These are phyloP conservation scores for Gossypium trilobum DNA, from an alignment of 441 rosid genomes.

Conservation along the genomic window DNA sequence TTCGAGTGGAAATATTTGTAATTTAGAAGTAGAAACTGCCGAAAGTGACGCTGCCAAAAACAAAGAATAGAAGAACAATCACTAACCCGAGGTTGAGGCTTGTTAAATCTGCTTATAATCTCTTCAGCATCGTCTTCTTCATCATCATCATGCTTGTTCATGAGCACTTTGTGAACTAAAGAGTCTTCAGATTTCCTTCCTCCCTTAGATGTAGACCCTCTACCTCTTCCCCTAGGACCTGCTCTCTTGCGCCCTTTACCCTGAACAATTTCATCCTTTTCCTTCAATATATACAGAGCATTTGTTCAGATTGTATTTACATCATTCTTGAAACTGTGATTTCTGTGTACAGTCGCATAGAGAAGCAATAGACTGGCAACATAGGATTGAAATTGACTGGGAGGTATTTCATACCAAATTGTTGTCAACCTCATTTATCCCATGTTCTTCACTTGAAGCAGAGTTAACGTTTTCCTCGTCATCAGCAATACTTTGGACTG, in stretches of 20 bases:
- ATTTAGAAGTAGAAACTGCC: neutral
- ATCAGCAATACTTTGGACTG: constrained; percentile 42
- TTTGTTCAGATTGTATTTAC: neutral
- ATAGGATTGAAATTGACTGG: neutral
- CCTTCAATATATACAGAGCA: constrained; percentile 29
- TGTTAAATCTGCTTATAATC: constrained; percentile 39
- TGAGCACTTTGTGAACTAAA: constrained; percentile 46
- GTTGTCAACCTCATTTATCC: constrained; percentile 37
- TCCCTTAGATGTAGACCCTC: constrained; percentile 61
- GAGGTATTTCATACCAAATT: constrained; percentile 48
- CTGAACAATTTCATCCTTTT: constrained; percentile 31
- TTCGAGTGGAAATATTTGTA: neutral
- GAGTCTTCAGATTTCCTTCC: constrained; percentile 64
- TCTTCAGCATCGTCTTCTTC: constrained; percentile 66
- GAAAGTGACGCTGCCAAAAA: neutral
- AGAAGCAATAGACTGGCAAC: neutral
- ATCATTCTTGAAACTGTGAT: neutral
- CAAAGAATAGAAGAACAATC: neutral
- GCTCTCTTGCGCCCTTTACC: constrained; percentile 72
- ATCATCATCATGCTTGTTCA: constrained; percentile 56
- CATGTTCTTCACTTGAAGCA: constrained; percentile 68
- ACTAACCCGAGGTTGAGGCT: constrained; percentile 69
- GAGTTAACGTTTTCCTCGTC: constrained; percentile 61
- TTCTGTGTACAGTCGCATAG: neutral
- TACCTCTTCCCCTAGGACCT: constrained; percentile 59